Percentiles rank a stretch among this genome's conserved stretches.
Evolutionary conservation across 2,329 filamentous ascomycete species (phyloP).

Genomic region (Epichloe festucae): DNA sequence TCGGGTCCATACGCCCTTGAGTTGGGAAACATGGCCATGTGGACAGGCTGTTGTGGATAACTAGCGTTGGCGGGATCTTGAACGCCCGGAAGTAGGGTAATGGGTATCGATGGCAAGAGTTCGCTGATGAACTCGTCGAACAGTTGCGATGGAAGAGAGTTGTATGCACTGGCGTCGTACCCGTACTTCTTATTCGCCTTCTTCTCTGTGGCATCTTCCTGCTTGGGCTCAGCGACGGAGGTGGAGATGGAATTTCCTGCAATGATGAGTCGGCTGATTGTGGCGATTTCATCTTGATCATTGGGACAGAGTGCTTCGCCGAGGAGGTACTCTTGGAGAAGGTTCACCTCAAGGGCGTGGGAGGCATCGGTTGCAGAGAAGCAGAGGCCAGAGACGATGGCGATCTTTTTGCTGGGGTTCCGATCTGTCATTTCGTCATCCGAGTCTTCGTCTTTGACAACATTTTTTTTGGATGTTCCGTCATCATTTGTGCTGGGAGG

Average conservation of each 20-base stretch:
- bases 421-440: constrained; percentile 46
- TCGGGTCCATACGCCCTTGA: constrained; percentile 53
- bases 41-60: constrained; percentile 85
- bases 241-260: constrained; percentile 86
- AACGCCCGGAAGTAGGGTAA: constrained; percentile 77
- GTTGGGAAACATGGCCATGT: constrained; percentile 78
- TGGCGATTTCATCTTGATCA: constrained; percentile 45
- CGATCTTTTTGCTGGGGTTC: constrained; percentile 46
- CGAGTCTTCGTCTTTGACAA: constrained; percentile 23
- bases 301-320: constrained; percentile 59
- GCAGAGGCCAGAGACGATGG: constrained; percentile 76
- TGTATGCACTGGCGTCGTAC: constrained; percentile 82
- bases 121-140: constrained; percentile 73
- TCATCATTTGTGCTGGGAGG: constrained; percentile 20
- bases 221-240: constrained; percentile 19
- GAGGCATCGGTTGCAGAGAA: constrained; percentile 64
- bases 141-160: constrained; percentile 68
- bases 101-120: constrained; percentile 71
- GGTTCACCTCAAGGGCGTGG: constrained; percentile 60
- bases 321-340: constrained; percentile 77
- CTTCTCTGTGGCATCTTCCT: constrained; percentile 32
- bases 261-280: constrained; percentile 76
- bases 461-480: constrained; percentile 18
- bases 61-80: constrained; percentile 80
- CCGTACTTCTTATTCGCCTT: constrained; percentile 68